phyloP scores from a whole-genome alignment of 2,329 filamentous ascomycete species.

The Xylariales sp. region DNA sequence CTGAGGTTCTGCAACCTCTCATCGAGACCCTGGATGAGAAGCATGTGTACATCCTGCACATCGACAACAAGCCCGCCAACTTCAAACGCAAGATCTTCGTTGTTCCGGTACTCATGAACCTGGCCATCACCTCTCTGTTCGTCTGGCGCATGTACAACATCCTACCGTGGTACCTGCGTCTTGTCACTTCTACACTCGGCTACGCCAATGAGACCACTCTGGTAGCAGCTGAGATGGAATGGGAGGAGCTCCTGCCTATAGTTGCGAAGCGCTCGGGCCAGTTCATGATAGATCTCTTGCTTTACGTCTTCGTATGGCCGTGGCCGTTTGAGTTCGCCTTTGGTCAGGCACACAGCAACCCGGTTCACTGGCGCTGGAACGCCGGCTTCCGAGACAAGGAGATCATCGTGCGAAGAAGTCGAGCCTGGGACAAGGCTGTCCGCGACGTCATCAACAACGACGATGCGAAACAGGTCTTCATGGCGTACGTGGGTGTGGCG shows the following conservation, averaged over 20 bases:
- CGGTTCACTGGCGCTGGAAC: slow-evolving; percentile 66
- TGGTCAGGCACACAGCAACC: slow-evolving; percentile 53
- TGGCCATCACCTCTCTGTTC: slow-evolving; percentile 60
- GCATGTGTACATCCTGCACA: slow-evolving; percentile 79
- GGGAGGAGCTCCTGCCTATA: slow-evolving; percentile 51
- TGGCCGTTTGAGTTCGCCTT: slow-evolving; percentile 72
- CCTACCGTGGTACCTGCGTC: slow-evolving; percentile 65
- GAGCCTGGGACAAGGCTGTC: slow-evolving; percentile 63
- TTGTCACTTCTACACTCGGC: slow-evolving; percentile 62
- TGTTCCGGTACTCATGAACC: slow-evolving; percentile 73
- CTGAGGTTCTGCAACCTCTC: slow-evolving; percentile 60
- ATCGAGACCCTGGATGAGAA: slow-evolving; percentile 59
- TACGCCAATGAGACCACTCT: slow-evolving; percentile 63
- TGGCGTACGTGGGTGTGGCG: slow-evolving; percentile 60
- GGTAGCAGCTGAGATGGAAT: slow-evolving; percentile 47
- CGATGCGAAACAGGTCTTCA: slow-evolving; percentile 53
- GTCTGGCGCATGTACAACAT: slow-evolving; percentile 64
- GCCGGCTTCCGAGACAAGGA: slow-evolving; percentile 77
- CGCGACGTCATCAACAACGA: slow-evolving; percentile 46
- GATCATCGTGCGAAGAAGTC: slow-evolving; percentile 74
- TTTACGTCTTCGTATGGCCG: slow-evolving; percentile 63
- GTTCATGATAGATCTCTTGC: slow-evolving; percentile 70
- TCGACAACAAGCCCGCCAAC: slow-evolving; percentile 64
- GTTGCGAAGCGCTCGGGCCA: slow-evolving; percentile 56
- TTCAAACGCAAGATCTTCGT: slow-evolving; percentile 82